Conservation (phyloP, 1,284 basidiomycete species). For the Trichosporon faecale region DNA sequence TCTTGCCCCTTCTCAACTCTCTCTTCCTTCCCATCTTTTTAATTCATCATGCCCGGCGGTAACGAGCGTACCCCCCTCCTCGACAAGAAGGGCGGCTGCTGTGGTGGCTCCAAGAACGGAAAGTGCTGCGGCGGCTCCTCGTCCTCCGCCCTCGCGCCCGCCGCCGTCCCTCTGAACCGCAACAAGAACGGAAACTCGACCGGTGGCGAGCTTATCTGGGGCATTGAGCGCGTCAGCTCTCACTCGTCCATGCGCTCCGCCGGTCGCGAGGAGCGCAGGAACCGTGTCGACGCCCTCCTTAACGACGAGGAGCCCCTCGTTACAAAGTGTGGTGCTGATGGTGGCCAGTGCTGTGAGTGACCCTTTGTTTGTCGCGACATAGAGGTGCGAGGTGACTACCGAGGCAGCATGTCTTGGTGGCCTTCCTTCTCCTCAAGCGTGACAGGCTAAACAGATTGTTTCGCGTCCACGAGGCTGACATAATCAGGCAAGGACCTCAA, state of each 20-base stretch:
- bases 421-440: neutral
- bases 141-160: constrained; percentile 8
- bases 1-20: neutral
- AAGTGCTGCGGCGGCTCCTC: constrained; percentile 23
- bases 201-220: constrained; percentile 21
- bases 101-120: constrained; percentile 23
- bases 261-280: constrained; percentile 16
- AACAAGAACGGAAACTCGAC: constrained; percentile 10
- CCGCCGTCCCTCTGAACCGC: constrained; percentile 27
- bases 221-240: constrained; percentile 22
- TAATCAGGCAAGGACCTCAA: constrained; percentile 47
- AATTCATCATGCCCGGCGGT: constrained; percentile 2
- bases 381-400: neutral
- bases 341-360: constrained; percentile 44
- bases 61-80: constrained; percentile 25
- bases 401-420: neutral
- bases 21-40: neutral
- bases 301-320: constrained; percentile 39
- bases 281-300: constrained; percentile 34
- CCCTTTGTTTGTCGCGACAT: neutral
- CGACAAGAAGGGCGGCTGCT: constrained; percentile 19
- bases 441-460: neutral
- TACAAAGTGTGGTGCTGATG: constrained; percentile 45
- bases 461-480: constrained; percentile 23
- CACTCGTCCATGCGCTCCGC: constrained; percentile 20